phyloP scores from a whole-genome alignment of 768 basidiomycete genomes.

The Amanita exitialis region DNA sequence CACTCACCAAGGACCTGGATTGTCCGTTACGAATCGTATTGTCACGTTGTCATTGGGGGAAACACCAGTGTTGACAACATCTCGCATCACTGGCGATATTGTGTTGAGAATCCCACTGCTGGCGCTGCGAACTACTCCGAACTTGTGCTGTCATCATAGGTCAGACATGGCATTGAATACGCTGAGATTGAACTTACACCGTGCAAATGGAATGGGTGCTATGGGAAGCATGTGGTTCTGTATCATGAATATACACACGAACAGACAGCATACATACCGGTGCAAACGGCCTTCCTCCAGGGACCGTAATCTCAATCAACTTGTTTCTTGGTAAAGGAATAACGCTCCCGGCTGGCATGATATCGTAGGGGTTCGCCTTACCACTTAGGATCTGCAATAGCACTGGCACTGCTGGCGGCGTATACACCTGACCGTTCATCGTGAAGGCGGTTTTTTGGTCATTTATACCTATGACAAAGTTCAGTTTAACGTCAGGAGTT shows the following conservation, averaged over 20 bases:
- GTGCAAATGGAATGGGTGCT: slow-evolving; percentile 34
- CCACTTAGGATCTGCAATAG: slow-evolving; percentile 37
- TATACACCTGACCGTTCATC: slow-evolving; percentile 25
- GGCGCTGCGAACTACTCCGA: slow-evolving; percentile 30
- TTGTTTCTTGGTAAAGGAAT: slow-evolving; percentile 31
- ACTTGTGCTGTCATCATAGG: slow-evolving; percentile 18
- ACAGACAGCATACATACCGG: slow-evolving; percentile 16
- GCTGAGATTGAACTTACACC: slow-evolving; percentile 18
- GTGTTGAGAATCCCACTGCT: slow-evolving; percentile 28
- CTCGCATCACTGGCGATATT: slow-evolving; percentile 19
- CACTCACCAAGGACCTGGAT: slow-evolving; percentile 5
- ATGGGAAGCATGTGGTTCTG: background rate
- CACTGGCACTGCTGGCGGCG: slow-evolving; percentile 29
- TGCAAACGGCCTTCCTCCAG: slow-evolving; percentile 23
- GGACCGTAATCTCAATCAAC: slow-evolving; percentile 38
- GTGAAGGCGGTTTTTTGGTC: slow-evolving; percentile 13
- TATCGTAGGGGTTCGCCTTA: slow-evolving; percentile 18
- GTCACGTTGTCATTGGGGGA: background rate
- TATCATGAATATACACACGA: background rate
- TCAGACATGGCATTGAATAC: background rate
- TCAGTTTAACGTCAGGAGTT: slow-evolving; percentile 26
- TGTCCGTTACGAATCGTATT: slow-evolving; percentile 6
- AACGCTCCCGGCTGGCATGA: slow-evolving; percentile 31
- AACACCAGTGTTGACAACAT: slow-evolving; percentile 4
- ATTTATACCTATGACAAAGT: slow-evolving; percentile 21